Evolutionary conservation across 805 yeast genomes (phyloP), one percentile per base, ranked within the genome.

Genomic region (Groenewaldozyma salmanticensis): DNA sequence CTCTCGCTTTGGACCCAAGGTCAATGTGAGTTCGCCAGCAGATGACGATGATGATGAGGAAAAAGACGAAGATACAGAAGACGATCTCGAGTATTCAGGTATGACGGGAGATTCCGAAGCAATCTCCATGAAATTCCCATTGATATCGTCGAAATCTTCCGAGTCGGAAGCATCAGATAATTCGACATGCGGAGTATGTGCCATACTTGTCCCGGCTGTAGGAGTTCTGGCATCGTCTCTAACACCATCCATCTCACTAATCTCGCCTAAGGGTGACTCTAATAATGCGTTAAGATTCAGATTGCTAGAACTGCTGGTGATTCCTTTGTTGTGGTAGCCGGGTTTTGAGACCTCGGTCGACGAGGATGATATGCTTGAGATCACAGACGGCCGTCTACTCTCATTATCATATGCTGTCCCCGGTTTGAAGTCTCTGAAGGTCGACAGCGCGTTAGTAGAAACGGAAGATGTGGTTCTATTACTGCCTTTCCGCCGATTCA

Each of bases 11-110:
- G 53, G 54, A 6, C 52, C 53, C 36, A 51, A 35, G 4, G 48
- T 50, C 19, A 52, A 42, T 2, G 54, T 51, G 40, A 52, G 22
- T 35, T 52, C 55, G 17, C 55, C 53, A 24, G 41, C 42, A 24
- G 46, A 47, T 21, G 29, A 24, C 7, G 29, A 24, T 13, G 29
- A 24, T 13, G 29, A 24, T 13, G 29, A 24, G 11, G 29, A 24
- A 24, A 13, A 24, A 24, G 29, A 7, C 29, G 29, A 24, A 9
- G 7, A 13, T 24, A 24, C 7, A 9, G 29, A 24, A 24, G 7
- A 7, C 7, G 13, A 24, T 7, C 11, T 24, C n/a, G n/a, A n/a
- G n/a, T n/a, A n/a, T 9, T 24, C 29, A 9, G 29, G 29, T 24
- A 24, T 9, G 13, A 13, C 11, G 11, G 29, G 29, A 9, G 29